Conservation (phyloP, 352 stramenopile genomes). For the Blastocystis hominis region DNA sequence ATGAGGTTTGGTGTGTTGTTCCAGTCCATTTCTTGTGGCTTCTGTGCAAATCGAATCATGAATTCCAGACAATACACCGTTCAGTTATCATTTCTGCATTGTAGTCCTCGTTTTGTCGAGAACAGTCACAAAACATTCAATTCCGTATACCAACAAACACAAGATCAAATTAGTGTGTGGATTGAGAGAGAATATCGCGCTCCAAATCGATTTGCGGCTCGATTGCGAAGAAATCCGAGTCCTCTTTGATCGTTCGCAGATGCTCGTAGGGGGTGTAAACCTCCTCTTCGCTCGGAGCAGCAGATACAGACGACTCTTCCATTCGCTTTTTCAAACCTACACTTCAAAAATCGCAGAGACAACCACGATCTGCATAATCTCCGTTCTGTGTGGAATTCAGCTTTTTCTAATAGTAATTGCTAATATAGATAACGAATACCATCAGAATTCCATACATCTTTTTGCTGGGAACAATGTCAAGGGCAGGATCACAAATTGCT, state of each 20-base stretch:
- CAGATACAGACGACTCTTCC: not conserved
- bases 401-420: not conserved
- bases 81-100: no score
- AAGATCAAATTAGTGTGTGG: no score
- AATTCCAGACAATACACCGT: no score
- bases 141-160: no score
- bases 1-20: no score
- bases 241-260: not conserved
- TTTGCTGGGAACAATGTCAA: not conserved
- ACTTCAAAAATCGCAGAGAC: not conserved
- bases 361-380: not conserved
- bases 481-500: not conserved
- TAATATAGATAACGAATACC: not conserved
- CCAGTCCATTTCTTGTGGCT: no score
- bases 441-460: not conserved
- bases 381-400: not conserved
- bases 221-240: conserved; percentile 4
- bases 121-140: no score
- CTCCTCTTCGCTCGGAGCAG: not conserved
- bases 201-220: not conserved
- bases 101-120: no score
- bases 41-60: no score
- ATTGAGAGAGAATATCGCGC: not conserved
- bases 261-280: conserved; percentile 30
- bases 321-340: not conserved